Evolutionary conservation across 73 alveolate species (phyloP), one percentile per base, ranked within the genome.

Genomic region (Paramecium bursaria): DNA sequence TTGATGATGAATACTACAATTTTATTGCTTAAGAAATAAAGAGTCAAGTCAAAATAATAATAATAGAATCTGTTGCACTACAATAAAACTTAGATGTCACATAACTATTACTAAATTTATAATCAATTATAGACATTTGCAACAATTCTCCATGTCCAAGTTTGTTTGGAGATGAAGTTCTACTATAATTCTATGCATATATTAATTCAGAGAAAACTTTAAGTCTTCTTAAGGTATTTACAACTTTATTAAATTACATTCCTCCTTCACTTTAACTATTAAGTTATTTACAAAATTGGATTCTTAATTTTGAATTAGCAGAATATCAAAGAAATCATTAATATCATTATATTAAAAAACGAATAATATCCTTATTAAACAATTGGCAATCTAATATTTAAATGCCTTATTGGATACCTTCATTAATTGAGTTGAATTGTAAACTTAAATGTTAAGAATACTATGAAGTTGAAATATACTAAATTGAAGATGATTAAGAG

Each of bases 391-490:
- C 26, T 9, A n/a, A 57, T 57, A 2, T 14, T 11, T 50, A 48
- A 5, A 57, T 57, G 76, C 29, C 39, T 4, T 57, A 57, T 57
- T 57, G 76, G 76, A 29, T 57, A 57, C 76, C 76, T 57, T 57
- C 50, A 26, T 6, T 26, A 26, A 29, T 29, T 10, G 76, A 57
- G 31, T 25, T 57, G 3, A 57, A 29, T 57, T 26, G 17, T n/a
- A 57, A 50, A 29, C 39, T 57, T 3, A 57, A 10, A 29, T 25
- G 21, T 5, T 13, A 33, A 1, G 15, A 1, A 5, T 13, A 25
- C 26, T 26, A 5, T 57, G 39, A 27, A 57, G 14, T 11, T 26
- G n/a, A 27, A 57, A 57, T 57, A 25, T 30, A n/a, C 26, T 48
- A 44, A 10, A 29, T 11, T 57, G 76, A 33, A 26, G n/a, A 48